Evolutionary conservation across 345 rosid species (phyloP).

Genomic region (Heritiera littoralis): DNA sequence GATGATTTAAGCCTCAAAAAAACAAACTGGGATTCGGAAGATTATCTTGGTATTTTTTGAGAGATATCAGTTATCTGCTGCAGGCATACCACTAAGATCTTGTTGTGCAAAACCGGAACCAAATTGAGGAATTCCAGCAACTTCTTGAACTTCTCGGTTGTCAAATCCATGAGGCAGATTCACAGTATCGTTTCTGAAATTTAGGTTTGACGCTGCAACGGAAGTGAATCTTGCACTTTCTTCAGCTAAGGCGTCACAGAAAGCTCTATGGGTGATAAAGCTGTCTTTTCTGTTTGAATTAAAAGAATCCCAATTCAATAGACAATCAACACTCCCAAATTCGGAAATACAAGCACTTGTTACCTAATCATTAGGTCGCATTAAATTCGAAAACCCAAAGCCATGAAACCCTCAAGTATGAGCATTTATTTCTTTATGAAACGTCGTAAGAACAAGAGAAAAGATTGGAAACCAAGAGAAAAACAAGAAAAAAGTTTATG

Average conservation of each 20-base stretch:
- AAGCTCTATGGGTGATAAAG: slow-evolving; percentile 93
- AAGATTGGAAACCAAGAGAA: neutral
- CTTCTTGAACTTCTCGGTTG: slow-evolving; percentile 49
- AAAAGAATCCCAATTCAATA: slow-evolving; percentile 15
- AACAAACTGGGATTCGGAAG: neutral
- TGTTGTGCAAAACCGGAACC: slow-evolving; percentile 49
- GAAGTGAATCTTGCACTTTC: slow-evolving; percentile 72
- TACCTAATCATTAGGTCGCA: slow-evolving; percentile 29
- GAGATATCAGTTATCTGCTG: slow-evolving; percentile 31
- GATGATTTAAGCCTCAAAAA: neutral
- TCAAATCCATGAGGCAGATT: slow-evolving; percentile 55
- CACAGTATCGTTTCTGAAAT: slow-evolving; percentile 48
- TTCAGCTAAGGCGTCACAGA: slow-evolving; percentile 89
- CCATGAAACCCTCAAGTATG: slow-evolving; percentile 29
- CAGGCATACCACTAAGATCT: slow-evolving; percentile 42
- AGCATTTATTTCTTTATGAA: slow-evolving; percentile 43
- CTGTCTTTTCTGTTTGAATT: slow-evolving; percentile 75
- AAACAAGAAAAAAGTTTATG: neutral
- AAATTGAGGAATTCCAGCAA: slow-evolving; percentile 45
- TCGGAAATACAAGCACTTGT: neutral
- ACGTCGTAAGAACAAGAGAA: neutral
- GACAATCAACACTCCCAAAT: neutral
- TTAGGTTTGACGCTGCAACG: slow-evolving; percentile 50
- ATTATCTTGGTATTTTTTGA: neutral
- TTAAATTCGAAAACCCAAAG: slow-evolving; percentile 36